phyloP scores from a whole-genome alignment of 2,329 filamentous ascomycete genomes.

The Metarhizium rileyi region DNA sequence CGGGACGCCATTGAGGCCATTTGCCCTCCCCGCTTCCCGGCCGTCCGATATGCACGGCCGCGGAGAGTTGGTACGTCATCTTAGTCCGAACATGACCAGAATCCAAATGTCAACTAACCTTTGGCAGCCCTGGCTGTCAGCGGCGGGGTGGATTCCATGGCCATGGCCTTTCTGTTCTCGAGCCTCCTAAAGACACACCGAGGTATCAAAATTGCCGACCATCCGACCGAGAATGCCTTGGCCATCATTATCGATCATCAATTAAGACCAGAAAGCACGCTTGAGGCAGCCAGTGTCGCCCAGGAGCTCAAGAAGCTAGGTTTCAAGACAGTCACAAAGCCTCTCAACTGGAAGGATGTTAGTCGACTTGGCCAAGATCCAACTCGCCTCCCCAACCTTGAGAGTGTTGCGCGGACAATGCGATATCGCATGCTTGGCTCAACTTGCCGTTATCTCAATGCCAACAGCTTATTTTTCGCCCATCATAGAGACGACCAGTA shows the following conservation, averaged over 20 bases:
- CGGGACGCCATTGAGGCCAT: constrained; percentile 39
- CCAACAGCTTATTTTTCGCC: constrained; percentile 60
- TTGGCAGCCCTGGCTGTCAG: constrained; percentile 66
- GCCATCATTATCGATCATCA: constrained; percentile 49
- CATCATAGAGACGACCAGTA: constrained; percentile 89
- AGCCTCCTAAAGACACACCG: constrained; percentile 27
- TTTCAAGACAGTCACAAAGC: constrained; percentile 16
- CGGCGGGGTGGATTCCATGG: constrained; percentile 97
- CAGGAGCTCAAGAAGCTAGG: constrained; percentile 28
- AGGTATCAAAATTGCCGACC: constrained; percentile 33
- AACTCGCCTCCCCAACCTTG: constrained; percentile 50
- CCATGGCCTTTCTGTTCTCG: constrained; percentile 66
- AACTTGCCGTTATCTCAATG: constrained; percentile 41
- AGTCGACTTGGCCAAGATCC: constrained; percentile 22
- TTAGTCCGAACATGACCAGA: not conserved
- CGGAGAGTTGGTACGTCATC: constrained; percentile 33
- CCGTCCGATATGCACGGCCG: constrained; percentile 21
- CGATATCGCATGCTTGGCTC: constrained; percentile 64
- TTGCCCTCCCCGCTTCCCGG: constrained; percentile 40
- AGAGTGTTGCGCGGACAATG: constrained; percentile 62
- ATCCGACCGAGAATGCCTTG: constrained; percentile 30
- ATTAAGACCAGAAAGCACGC: constrained; percentile 39
- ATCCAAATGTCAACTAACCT: not conserved
- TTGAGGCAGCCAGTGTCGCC: constrained; percentile 42
- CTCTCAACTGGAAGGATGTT: constrained; percentile 38